Evolutionary conservation across 1,139 yeast genomes (phyloP), one percentile per base, ranked within the genome.

Genomic region (Geotrichum europaeum): DNA sequence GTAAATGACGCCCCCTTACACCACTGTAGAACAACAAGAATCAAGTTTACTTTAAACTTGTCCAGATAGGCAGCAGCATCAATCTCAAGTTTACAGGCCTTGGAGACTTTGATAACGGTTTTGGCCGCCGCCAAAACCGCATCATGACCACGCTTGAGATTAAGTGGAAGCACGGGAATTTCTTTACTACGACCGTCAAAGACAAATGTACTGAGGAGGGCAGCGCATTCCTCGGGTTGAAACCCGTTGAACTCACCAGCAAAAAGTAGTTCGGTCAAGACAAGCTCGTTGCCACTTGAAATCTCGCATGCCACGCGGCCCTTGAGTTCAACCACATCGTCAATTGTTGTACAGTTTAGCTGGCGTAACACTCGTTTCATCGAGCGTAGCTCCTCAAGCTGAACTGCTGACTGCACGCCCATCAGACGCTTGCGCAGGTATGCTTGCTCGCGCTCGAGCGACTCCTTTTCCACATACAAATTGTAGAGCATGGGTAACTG

Each of bases 21-120:
- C 99, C 99, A 95, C 53, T 95, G 90, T 74, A 77, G 90, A 0
- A 95, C 97, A 57, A 94, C 98, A 72, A 91, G 98, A 98, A 95
- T 92, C 66, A 95, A 79, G 71, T 94, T 96, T 28, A 91, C 86
- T 73, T 96, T 84, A 78, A 94, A 95, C 36, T 87, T 82, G 71
- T 91, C 96, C 52, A 94, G 86, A 71, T 94, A 95, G 64, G 92
- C 98, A 69, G 90, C 90, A 71, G 91, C 98, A 6, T 85, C 85
- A 55, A 94, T 78, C 65, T 92, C 97, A 59, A 95, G 81, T 74
- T 94, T 92, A 72, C 95, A 87, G 72, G 94, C 98, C 68, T 84
- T 86, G 65, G 89, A 87, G 10, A 91, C 84, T 70, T 89, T 90
- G 30, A 97, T 98, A 66, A 95, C 86, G 70, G 88, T 86, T 53